These are phyloP conservation scores for Cyclostephanos invisitatus DNA, from an alignment of 108 stramenopile genomes.

Conservation along the genomic window DNA sequence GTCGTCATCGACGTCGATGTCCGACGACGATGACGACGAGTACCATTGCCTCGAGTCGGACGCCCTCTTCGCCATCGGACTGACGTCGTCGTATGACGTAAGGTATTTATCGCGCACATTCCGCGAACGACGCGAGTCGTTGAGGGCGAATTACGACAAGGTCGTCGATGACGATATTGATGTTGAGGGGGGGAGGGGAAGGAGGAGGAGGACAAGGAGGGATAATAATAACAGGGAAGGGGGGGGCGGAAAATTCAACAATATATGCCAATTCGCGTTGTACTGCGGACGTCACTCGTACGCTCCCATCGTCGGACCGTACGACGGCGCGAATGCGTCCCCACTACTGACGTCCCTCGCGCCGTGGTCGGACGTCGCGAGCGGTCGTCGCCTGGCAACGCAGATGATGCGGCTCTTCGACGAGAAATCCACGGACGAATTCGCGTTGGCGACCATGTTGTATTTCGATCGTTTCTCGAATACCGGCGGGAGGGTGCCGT, in stretches of 20 bases:
- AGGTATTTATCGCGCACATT: slow-evolving; percentile 39
- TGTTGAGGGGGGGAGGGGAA: background rate
- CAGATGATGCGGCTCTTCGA: slow-evolving; percentile 66
- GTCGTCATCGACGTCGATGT: background rate
- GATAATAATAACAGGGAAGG: too few relatives aligned
- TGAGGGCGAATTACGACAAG: too few relatives aligned
- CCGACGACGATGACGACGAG: slow-evolving; percentile 16
- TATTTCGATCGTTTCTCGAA: slow-evolving; percentile 71
- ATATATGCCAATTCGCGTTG: slow-evolving; percentile 67
- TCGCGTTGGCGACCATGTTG: slow-evolving; percentile 68
- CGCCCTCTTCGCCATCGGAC: slow-evolving; percentile 63
- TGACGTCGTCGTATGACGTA: slow-evolving; percentile 49
- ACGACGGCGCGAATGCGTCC: slow-evolving; percentile 58
- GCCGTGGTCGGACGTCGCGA: slow-evolving; percentile 70
- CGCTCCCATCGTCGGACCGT: slow-evolving; percentile 61
- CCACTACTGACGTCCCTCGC: slow-evolving; percentile 30
- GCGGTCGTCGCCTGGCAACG: slow-evolving; percentile 58
- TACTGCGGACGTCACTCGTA: slow-evolving; percentile 51
- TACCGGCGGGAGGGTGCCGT: slow-evolving; percentile 49
- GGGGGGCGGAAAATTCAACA: background rate
- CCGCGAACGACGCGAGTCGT: slow-evolving; percentile 31
- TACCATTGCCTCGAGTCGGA: slow-evolving; percentile 36
- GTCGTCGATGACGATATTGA: too few relatives aligned
- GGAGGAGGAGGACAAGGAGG: background rate
- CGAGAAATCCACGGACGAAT: slow-evolving; percentile 71